Conservation (phyloP, 108 stramenopile species). For the Cyclotella atomus region DNA sequence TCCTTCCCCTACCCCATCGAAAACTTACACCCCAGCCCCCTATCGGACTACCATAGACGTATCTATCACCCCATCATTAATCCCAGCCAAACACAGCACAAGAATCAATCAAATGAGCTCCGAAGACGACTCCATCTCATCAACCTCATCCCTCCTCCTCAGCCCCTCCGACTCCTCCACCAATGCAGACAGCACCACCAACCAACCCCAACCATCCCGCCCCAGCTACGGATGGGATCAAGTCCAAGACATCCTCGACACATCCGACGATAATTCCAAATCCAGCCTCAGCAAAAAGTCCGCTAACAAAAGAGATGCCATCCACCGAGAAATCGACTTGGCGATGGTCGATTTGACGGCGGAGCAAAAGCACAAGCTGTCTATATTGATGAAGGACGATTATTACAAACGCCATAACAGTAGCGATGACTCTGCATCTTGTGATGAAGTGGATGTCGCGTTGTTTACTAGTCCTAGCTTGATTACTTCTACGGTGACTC, state of each 20-base stretch:
- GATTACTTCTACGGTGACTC: too few relatives aligned
- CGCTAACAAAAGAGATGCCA: not conserved
- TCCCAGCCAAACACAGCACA: too few relatives aligned
- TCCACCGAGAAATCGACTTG: slow-evolving; percentile 4
- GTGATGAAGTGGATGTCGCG: not conserved
- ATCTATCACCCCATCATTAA: too few relatives aligned
- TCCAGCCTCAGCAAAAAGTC: not conserved
- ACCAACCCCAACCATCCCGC: not conserved
- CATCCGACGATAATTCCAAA: not conserved
- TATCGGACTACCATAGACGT: too few relatives aligned
- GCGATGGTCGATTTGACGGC: slow-evolving; percentile 9
- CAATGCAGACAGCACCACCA: not conserved
- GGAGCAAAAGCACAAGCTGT: not conserved
- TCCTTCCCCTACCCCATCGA: too few relatives aligned
- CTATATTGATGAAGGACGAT: not conserved
- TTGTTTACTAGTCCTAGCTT: not conserved
- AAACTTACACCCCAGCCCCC: too few relatives aligned
- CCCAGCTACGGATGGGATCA: slow-evolving; percentile 25
- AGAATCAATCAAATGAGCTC: not conserved
- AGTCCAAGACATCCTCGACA: slow-evolving; percentile 22
- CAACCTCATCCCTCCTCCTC: slow-evolving; percentile 21
- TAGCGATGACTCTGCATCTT: too few relatives aligned
- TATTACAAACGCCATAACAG: not conserved
- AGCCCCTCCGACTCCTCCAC: not conserved
- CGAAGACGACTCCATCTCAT: not conserved